Base-by-base conservation (phyloP, 2,329 filamentous ascomycete genomes). In the Sarocladium brachiariae region DNA sequence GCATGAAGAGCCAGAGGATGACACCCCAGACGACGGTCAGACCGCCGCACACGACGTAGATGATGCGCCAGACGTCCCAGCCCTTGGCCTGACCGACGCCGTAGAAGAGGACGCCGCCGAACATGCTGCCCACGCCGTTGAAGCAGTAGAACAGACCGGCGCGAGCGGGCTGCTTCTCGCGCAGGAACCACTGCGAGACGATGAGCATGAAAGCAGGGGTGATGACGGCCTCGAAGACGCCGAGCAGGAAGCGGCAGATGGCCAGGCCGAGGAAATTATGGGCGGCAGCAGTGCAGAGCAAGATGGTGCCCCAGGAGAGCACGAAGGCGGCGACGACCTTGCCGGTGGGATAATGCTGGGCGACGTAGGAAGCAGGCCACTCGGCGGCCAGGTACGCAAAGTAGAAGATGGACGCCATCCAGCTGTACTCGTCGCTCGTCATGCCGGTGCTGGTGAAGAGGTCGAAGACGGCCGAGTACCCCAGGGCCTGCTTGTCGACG, bases 401-500 rank as follows among this genome's bases (percentile, higher is more conserved):
- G 50, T 58, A 58, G 52, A 58, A 57, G 51, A 59, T 57, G 23
- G 53, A 53, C 5, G 56, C 56, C 34, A 57, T 54, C 57, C 56
- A 59, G 10, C 49, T 51, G 41, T 58, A 59, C 11, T 58, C 49
- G 37, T 58, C 61, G 50, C 61, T 60, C 13, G 53, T 54, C 49
- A 65, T 57, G 61, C 63, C 58, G 56, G 51, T 61, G 9, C 11
- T 59, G 51, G 51, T 49, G 47, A 56, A 55, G 4, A 60, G 51
- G 37, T 57, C 58, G 54, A 78, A 78, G 1, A 78, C 74, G 2
- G 75, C 74, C 0, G 70, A 69, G 55, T 77, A 78, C 1, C 68
- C 69, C 13, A 77, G 61, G 2, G 74, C 71, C 53, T 72, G 69
- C 61, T 79, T 79, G 59, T 77, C 74, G 55, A 77, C 74, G 53